These are phyloP conservation scores for Flaveria sonorensis DNA, from an alignment of 129 eudicot genomes.

Conservation along the genomic window DNA sequence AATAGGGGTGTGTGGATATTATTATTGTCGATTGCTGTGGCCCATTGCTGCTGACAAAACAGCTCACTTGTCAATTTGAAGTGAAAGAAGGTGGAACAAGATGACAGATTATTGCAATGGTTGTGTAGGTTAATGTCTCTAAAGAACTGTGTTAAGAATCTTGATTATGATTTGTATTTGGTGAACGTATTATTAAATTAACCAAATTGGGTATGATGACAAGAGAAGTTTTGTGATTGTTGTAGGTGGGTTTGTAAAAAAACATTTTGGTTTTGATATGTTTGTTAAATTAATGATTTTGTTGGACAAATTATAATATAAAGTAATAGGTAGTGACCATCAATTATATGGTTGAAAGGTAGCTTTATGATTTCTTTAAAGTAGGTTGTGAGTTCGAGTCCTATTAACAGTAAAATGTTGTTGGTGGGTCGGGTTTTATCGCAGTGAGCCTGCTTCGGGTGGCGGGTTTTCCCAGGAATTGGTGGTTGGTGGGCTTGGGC, in stretches of 20 bases:
- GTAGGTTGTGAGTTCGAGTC: no score
- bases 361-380: no score
- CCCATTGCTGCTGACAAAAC: not conserved
- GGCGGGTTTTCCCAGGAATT: no score
- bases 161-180: slow-evolving; percentile 35
- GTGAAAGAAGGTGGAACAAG: slow-evolving; percentile 20
- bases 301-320: not conserved
- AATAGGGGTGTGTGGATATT: slow-evolving; percentile 27
- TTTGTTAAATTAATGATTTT: not conserved
- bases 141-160: slow-evolving; percentile 32
- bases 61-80: slow-evolving; percentile 1
- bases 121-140: slow-evolving; percentile 20
- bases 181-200: not conserved
- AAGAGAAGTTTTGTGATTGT: not conserved
- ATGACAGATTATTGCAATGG: slow-evolving; percentile 35
- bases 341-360: no score
- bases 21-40: not conserved
- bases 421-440: no score
- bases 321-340: no score
- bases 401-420: no score
- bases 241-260: slow-evolving; percentile 15
- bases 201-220: slow-evolving; percentile 1
- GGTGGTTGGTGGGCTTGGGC: no score
- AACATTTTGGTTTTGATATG: not conserved
- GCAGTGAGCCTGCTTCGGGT: no score